Evolutionary conservation across 495 filamentous ascomycete genomes (phyloP).

Genomic region (Aspergillus sclerotiicarbonarius): DNA sequence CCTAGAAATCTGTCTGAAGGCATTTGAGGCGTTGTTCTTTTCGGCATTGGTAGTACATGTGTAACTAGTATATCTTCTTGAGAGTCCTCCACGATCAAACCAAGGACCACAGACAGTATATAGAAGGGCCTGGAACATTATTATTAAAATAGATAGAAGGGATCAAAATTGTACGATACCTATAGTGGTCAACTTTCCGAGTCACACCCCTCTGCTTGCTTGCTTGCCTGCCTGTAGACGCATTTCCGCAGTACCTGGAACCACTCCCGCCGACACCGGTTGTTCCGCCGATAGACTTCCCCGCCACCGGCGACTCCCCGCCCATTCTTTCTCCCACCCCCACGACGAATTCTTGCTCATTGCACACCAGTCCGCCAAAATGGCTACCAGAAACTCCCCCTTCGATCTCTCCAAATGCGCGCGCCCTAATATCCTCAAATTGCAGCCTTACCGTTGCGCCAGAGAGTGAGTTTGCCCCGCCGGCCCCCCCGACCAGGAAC

Average conservation of each 20-base stretch:
- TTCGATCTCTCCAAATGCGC: slow-evolving; percentile 82
- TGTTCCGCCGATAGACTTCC: slow-evolving; percentile 7
- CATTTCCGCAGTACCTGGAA: slow-evolving; percentile 1
- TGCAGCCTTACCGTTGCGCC: slow-evolving; percentile 82
- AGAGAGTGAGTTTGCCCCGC: slow-evolving; percentile 62
- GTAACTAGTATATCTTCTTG: slow-evolving; percentile 7
- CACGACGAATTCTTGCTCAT: neutral
- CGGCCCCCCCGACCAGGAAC: slow-evolving; percentile 19
- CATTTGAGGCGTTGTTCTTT: slow-evolving; percentile 19
- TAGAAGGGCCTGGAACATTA: neutral
- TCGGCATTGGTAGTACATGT: slow-evolving; percentile 9
- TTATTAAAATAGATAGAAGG: neutral
- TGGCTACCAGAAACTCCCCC: slow-evolving; percentile 42
- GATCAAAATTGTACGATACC: neutral
- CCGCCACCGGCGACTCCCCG: slow-evolving; percentile 10
- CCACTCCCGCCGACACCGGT: slow-evolving; percentile 13
- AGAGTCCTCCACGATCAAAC: neutral
- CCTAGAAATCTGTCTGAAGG: slow-evolving; percentile 11
- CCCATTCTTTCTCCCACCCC: neutral
- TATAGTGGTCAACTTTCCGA: neutral
- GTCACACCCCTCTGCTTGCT: too few relatives aligned
- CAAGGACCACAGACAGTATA: slow-evolving; percentile 1
- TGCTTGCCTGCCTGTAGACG: neutral
- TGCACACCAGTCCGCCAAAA: slow-evolving; percentile 22
- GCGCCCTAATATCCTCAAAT: slow-evolving; percentile 74